These are phyloP conservation scores for Pyrenochaeta sp. DNA, from an alignment of 2,329 filamentous ascomycete species.

Conservation along the genomic window DNA sequence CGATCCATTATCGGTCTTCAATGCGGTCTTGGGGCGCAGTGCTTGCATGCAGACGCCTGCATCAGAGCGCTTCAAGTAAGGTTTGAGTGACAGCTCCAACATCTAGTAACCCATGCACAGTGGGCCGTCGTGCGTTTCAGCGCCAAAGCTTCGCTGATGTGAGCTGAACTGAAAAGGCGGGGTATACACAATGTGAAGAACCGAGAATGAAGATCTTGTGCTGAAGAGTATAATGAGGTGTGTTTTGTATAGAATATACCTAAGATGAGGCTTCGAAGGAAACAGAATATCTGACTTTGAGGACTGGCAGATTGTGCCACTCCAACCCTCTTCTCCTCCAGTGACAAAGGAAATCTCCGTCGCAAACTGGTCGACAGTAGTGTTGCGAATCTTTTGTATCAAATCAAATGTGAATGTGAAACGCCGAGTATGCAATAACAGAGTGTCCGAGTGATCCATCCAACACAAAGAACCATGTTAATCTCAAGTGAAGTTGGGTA, in stretches of 20 bases:
- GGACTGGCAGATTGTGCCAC: not conserved
- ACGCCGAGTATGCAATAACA: slow-evolving; percentile 27
- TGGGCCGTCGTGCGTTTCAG: not conserved
- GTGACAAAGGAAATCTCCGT: slow-evolving; percentile 19
- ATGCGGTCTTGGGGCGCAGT: slow-evolving; percentile 12
- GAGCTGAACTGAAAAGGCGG: not conserved
- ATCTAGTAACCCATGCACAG: not conserved
- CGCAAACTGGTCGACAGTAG: not conserved
- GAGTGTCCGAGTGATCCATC: slow-evolving; percentile 19
- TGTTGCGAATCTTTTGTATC: slow-evolving; percentile 13
- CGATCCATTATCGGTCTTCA: not conserved
- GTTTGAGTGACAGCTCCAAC: not conserved
- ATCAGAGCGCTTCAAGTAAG: not conserved
- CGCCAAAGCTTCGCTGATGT: not conserved
- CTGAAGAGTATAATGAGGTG: not conserved
- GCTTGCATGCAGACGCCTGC: slow-evolving; percentile 3
- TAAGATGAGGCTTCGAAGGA: not conserved
- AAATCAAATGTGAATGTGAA: not conserved
- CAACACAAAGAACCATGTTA: not conserved
- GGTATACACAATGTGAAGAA: not conserved
- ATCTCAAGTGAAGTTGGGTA: not conserved
- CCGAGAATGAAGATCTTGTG: not conserved
- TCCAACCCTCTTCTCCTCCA: not conserved
- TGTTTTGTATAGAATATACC: slow-evolving; percentile 2
- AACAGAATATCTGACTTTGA: not conserved